Evolutionary conservation across 768 basidiomycete species (phyloP).

Genomic region (Pisolithus orientalis): DNA sequence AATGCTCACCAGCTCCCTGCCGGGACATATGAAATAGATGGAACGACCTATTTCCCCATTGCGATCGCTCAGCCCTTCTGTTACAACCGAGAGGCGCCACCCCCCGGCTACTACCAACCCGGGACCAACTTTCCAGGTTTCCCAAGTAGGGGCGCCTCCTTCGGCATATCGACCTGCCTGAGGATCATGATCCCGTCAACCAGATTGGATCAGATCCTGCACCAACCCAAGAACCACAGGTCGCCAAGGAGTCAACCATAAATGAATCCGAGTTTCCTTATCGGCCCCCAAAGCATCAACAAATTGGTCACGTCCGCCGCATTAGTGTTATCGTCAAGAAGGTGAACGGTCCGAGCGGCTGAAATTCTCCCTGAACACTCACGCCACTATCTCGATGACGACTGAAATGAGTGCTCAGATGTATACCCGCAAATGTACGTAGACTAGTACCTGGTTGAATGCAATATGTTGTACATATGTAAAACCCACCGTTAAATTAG

Average conservation of each 20-base stretch:
- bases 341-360: background rate
- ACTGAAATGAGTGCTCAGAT: background rate
- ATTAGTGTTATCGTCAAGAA: constrained; percentile 34
- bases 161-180: constrained; percentile 8
- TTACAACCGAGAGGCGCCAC: constrained; percentile 4
- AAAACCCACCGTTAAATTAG: too few relatives aligned
- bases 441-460: too few relatives aligned
- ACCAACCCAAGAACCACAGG: background rate
- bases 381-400: too few relatives aligned
- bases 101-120: constrained; percentile 6
- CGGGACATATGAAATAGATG: constrained; percentile 19
- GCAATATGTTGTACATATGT: too few relatives aligned
- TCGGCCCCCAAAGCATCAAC: constrained; percentile 25
- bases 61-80: constrained; percentile 3
- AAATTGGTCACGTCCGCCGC: constrained; percentile 34
- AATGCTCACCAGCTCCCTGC: constrained; percentile 6
- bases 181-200: constrained; percentile 2
- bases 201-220: background rate
- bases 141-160: constrained; percentile 3
- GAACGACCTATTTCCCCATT: constrained; percentile 25
- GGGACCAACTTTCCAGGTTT: background rate
- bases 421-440: background rate
- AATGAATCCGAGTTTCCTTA: constrained; percentile 25
- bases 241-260: background rate
- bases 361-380: background rate